Base-by-base conservation (phyloP, 768 basidiomycete species). In the Arthromyces matolae region DNA sequence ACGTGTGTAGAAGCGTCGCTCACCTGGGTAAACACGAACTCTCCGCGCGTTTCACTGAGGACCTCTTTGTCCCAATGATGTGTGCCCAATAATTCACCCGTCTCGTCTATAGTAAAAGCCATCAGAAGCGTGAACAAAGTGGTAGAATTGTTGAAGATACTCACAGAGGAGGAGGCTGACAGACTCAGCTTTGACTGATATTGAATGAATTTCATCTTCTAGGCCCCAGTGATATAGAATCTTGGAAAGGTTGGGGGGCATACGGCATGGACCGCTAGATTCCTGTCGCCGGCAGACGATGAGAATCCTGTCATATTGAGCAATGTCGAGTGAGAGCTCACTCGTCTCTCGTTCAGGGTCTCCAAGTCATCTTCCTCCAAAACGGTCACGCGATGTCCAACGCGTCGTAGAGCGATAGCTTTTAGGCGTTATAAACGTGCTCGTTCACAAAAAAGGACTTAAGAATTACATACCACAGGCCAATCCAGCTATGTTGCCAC, bases 211-310 rank as follows among this genome's bases (percentile, higher is more conserved):
- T 42, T 66, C 56, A 18, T 57, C 44, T 43, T 62, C 56, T 7
- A 80, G 63, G 1, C 76, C 77, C 81, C 81, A 83, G 43, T 74
- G 68, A 45, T 69, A 74, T 4, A 83, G 56, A 13, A 83, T 74
- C 53, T 80, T 79, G 10, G 77, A 71, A 27, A 79, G 55, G 45
- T 83, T 83, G 3, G 81, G 81, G 57, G 78, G 45, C 43, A 71
- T 51, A 2, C 69, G 62, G 40, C 60, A 64, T 27, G 62, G 65
- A 4, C 65, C 60, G 18, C 53, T 45, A 6, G 52, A 49, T 10
- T 47, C 37, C 61, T 66, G 20, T 18, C 5, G 31, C 18, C 16
- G n/a, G 3, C 18, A 37, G 12, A 19, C 3, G 4, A 19, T 47
- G 3, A 47, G 14, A 13, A 24, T 14, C 29, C n/a, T n/a, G n/a